Percentiles rank a stretch among this genome's conserved stretches.
Conservation (phyloP, 306 rosid species). For the Oxytropis ochrocephala region DNA sequence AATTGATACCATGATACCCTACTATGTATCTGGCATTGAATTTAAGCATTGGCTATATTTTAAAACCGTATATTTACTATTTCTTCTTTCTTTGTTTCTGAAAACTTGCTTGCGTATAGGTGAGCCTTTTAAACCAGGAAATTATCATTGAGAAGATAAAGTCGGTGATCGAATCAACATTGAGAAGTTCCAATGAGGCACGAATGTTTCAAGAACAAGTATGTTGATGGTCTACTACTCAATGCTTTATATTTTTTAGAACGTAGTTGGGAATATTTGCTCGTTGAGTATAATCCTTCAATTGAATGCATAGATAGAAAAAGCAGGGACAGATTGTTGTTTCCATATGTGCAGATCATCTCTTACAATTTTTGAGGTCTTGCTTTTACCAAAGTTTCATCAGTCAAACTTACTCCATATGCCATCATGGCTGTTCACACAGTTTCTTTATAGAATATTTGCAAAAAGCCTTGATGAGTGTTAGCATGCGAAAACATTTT, state of each 20-base stretch:
- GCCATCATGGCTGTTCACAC: neutral
- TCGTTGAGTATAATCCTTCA: constrained; percentile 1
- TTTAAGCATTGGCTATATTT: constrained; percentile 7
- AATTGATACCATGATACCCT: neutral
- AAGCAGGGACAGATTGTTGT: neutral
- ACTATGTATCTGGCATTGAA: neutral
- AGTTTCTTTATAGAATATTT: neutral
- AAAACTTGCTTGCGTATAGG: constrained; percentile 42
- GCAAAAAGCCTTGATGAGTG: neutral
- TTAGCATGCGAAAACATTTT: neutral
- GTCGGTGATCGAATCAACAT: constrained; percentile 66
- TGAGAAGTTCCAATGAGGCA: constrained; percentile 73
- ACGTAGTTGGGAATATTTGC: constrained; percentile 11
- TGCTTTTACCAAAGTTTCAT: neutral
- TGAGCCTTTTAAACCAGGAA: constrained; percentile 88
- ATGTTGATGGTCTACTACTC: constrained; percentile 2
- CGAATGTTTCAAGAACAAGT: constrained; percentile 84
- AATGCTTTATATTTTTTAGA: neutral
- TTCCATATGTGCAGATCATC: neutral
- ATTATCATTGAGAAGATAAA: constrained; percentile 84
- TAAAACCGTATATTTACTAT: neutral
- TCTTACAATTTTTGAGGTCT: neutral
- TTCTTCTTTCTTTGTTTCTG: constrained; percentile 7
- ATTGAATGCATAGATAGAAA: neutral
- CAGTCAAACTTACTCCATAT: neutral